Evolutionary conservation across 73 alveolate genomes (phyloP).

Genomic region (Paramecium caudatum): DNA sequence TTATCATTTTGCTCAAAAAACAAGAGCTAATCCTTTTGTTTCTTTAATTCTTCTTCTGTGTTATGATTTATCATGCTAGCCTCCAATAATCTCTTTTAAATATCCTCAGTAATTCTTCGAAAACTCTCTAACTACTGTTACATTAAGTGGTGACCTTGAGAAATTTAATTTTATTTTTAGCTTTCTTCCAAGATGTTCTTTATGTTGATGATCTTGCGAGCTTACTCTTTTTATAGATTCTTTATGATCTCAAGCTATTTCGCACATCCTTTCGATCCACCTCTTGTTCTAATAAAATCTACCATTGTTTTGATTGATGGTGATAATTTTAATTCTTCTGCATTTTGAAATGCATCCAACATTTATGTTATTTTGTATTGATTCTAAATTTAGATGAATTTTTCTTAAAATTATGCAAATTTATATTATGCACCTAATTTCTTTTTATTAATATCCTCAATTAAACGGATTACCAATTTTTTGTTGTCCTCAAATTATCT

Average conservation of each 20-base stretch:
- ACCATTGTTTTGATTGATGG: not conserved
- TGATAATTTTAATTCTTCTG: conserved; percentile 2
- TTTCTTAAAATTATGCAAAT: not conserved
- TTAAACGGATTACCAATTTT: not conserved
- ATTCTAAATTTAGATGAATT: not conserved
- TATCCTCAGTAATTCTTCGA: not conserved
- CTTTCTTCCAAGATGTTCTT: not conserved
- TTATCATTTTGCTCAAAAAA: conserved; percentile 1
- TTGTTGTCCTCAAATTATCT: not conserved
- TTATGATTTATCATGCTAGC: conserved; percentile 1
- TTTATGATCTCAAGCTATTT: not conserved
- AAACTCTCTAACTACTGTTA: not conserved
- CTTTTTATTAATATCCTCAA: not conserved
- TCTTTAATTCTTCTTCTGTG: not conserved
- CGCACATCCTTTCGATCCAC: conserved; percentile 44
- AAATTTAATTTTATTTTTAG: not conserved
- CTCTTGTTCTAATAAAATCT: not conserved
- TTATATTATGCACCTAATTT: not conserved
- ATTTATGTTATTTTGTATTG: not conserved
- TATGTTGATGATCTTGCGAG: not conserved
- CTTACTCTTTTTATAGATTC: not conserved
- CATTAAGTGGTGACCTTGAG: not conserved
- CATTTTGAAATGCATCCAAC: not conserved
- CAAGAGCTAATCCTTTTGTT: not conserved
- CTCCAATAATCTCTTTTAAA: not conserved